Percentiles rank a stretch among this genome's conserved stretches.
Evolutionary conservation across 1,284 basidiomycete genomes (phyloP).

Genomic region (Pyrrhoderma noxium): DNA sequence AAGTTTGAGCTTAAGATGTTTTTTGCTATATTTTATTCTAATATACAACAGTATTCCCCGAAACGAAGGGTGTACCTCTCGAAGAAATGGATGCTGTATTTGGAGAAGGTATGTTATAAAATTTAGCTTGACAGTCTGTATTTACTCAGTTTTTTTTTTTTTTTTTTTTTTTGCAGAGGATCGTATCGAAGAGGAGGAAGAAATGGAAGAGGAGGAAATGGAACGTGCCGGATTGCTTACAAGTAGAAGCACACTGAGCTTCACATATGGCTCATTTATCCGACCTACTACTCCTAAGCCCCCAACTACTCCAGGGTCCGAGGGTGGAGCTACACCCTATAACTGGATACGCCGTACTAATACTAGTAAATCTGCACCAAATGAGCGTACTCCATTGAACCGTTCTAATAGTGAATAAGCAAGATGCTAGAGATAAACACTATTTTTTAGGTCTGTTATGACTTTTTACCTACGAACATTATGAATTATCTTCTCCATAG

Average conservation of each 20-base stretch:
- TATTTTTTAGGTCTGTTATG: too few relatives aligned
- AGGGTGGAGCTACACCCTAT: not conserved
- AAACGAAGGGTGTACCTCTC: slow-evolving; percentile 71
- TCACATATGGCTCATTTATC: slow-evolving; percentile 9
- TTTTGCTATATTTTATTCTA: slow-evolving; percentile 15
- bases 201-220: slow-evolving; percentile 22
- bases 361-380: not conserved
- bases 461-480: too few relatives aligned
- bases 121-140: too few relatives aligned
- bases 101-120: slow-evolving; percentile 53
- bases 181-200: slow-evolving; percentile 53
- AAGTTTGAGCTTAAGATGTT: slow-evolving; percentile 25
- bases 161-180: slow-evolving; percentile 37
- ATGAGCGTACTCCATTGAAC: slow-evolving; percentile 5
- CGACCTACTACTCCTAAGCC: not conserved
- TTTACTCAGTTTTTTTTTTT: not conserved
- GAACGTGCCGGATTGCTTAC: slow-evolving; percentile 8
- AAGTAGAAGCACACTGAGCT: slow-evolving; percentile 4
- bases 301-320: not conserved
- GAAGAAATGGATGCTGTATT: slow-evolving; percentile 83
- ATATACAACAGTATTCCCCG: slow-evolving; percentile 59
- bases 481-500: too few relatives aligned
- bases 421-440: too few relatives aligned
- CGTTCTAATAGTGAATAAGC: not conserved
- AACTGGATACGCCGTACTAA: slow-evolving; percentile 7